These are phyloP conservation scores for Lepidopterella palustris DNA, from an alignment of 495 filamentous ascomycete species.

Conservation along the genomic window DNA sequence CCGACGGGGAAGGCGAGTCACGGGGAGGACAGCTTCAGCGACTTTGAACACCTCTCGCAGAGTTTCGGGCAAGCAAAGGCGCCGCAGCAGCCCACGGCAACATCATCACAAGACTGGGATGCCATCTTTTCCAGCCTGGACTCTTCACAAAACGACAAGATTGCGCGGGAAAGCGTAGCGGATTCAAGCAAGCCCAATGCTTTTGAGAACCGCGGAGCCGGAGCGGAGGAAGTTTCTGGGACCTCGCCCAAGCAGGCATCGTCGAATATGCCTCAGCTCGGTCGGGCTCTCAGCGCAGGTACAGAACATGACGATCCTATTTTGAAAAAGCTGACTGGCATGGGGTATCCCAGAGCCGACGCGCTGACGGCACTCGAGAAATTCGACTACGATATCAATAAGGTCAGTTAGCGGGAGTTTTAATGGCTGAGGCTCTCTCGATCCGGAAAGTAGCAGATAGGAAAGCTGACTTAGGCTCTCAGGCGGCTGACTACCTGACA, in stretches of 20 bases:
- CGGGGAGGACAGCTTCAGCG: conserved; percentile 46
- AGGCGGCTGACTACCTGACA: conserved; percentile 36
- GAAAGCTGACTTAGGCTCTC: background rate
- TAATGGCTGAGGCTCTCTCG: too few relatives aligned
- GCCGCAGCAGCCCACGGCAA: conserved; percentile 30
- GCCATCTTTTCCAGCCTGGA: conserved; percentile 83
- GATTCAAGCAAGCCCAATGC: conserved; percentile 15
- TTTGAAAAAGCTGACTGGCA: conserved; percentile 78
- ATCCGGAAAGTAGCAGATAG: background rate
- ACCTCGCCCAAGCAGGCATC: conserved; percentile 12
- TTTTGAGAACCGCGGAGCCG: conserved; percentile 12
- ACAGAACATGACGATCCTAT: conserved; percentile 86
- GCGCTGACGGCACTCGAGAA: conserved; percentile 85
- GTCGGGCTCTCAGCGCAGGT: conserved; percentile 64
- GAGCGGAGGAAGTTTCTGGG: conserved; percentile 13
- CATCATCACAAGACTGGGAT: conserved; percentile 78
- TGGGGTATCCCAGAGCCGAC: conserved; percentile 79
- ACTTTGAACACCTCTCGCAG: conserved; percentile 39
- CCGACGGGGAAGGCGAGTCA: conserved; percentile 48
- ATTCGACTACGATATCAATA: conserved; percentile 90
- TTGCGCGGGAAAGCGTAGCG: conserved; percentile 3
- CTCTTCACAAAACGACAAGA: conserved; percentile 38
- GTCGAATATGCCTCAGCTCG: conserved; percentile 43
- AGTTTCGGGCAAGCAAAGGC: conserved; percentile 32
- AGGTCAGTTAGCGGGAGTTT: conserved; percentile 69